These are phyloP conservation scores for Chlamydomonas asymmetrica DNA, from an alignment of 139 green algal genomes.

Conservation along the genomic window DNA sequence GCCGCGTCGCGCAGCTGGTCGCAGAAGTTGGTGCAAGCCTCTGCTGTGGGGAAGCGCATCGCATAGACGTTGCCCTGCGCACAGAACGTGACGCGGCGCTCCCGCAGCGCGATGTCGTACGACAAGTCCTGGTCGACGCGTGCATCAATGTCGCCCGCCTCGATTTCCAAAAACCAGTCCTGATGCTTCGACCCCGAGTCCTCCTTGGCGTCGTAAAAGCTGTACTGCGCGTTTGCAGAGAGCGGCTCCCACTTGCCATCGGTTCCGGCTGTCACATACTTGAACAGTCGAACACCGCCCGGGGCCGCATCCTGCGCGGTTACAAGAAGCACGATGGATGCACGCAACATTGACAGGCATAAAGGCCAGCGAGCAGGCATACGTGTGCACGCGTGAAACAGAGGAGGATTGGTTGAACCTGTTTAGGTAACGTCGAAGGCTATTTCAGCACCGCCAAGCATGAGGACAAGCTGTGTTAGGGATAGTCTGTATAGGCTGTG, in stretches of 20 bases:
- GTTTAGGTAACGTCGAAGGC: too few relatives aligned
- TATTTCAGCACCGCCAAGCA: too few relatives aligned
- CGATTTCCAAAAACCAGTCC: constrained; percentile 35
- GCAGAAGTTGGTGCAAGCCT: constrained; percentile 29
- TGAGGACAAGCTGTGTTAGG: too few relatives aligned
- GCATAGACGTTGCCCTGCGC: constrained; percentile 58
- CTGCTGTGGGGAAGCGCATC: constrained; percentile 52
- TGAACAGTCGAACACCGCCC: constrained; percentile 63
- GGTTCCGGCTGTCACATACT: constrained; percentile 48
- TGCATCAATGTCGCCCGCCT: constrained; percentile 54
- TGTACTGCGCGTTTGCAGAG: constrained; percentile 27
- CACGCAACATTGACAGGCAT: background rate
- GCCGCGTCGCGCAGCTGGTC: constrained; percentile 55
- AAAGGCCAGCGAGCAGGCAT: too few relatives aligned
- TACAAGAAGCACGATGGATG: background rate
- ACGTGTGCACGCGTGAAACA: too few relatives aligned
- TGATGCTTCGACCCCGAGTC: constrained; percentile 49
- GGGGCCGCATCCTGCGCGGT: constrained; percentile 2
- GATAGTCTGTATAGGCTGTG: too few relatives aligned
- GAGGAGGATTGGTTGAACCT: too few relatives aligned
- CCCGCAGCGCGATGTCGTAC: constrained; percentile 41
- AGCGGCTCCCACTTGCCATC: constrained; percentile 61
- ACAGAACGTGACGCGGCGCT: constrained; percentile 63
- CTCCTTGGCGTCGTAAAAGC: constrained; percentile 76
- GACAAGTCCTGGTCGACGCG: constrained; percentile 42